Percentiles rank a stretch among this genome's conserved stretches.
Conservation (phyloP, 73 alveolate species). For the Paraurostyla sp. region DNA sequence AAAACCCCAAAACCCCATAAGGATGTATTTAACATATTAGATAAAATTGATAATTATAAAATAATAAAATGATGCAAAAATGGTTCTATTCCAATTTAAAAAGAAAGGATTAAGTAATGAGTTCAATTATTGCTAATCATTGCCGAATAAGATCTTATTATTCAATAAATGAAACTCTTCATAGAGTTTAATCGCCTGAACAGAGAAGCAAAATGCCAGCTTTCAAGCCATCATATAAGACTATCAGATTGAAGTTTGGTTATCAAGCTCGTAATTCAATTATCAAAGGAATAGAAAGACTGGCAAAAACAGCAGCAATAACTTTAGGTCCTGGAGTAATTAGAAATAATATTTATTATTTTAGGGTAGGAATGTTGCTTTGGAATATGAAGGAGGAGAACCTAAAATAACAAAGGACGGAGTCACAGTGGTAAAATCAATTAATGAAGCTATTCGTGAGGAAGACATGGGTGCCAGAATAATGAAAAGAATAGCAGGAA, state of each 20-base stretch:
- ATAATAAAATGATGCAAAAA: no score
- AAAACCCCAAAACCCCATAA: no score
- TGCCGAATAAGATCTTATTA: background rate
- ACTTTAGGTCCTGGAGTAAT: conserved; percentile 87
- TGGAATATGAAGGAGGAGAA: conserved; percentile 84
- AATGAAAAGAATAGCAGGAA: conserved; percentile 80
- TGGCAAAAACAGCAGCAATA: conserved; percentile 74
- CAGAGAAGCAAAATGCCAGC: background rate
- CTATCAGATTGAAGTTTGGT: conserved; percentile 62
- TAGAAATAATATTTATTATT: background rate
- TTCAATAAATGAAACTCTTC: background rate
- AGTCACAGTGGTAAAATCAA: conserved; percentile 88
- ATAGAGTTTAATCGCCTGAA: background rate
- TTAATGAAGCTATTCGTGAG: conserved; percentile 63
- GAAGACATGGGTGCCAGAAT: conserved; percentile 90
- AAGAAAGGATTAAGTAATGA: no score
- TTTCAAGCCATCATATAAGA: conserved; percentile 47
- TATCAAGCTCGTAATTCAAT: conserved; percentile 72
- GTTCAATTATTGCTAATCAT: no score
- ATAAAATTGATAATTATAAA: no score
- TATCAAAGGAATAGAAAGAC: conserved; percentile 72
- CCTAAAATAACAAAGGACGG: conserved; percentile 96
- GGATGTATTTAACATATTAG: no score
- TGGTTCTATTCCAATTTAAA: no score
- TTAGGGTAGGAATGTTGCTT: conserved; percentile 86